Conservation (phyloP, 2,329 filamentous ascomycete species). For the Tolypocladium capitatum region DNA sequence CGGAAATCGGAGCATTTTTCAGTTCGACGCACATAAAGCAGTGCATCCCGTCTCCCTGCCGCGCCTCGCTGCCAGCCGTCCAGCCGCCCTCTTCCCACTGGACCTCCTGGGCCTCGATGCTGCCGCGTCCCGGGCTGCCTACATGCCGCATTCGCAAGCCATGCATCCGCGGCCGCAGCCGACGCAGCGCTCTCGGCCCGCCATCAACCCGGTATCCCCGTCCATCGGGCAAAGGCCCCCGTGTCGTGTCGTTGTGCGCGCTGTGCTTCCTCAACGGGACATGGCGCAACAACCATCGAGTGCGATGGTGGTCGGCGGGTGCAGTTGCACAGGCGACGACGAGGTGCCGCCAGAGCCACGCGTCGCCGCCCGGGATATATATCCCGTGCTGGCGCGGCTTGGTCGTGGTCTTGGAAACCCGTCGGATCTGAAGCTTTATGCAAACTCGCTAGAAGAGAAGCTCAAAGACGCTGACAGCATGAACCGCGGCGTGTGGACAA, state of each 20-base stretch:
- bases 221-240: neutral
- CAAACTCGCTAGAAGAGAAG: neutral
- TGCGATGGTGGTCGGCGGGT: neutral
- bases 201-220: neutral
- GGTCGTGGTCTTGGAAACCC: neutral
- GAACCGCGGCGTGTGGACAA: neutral
- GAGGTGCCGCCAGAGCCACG: neutral
- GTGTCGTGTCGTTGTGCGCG: neutral
- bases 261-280: neutral
- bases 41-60: neutral
- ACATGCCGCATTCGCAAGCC: neutral
- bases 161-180: neutral
- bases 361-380: neutral
- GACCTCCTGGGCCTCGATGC: neutral
- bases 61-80: neutral
- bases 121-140: neutral
- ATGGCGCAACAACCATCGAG: neutral
- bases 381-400: neutral
- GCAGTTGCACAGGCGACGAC: neutral
- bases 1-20: neutral
- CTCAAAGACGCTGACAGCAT: neutral
- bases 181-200: neutral
- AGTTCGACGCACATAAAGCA: slow-evolving; percentile 1
- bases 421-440: neutral
- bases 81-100: neutral